Percentiles rank a stretch among this genome's conserved stretches.
These are phyloP conservation scores for Clarireedia hainanense DNA, from an alignment of 2,329 filamentous ascomycete genomes.

Conservation along the genomic window DNA sequence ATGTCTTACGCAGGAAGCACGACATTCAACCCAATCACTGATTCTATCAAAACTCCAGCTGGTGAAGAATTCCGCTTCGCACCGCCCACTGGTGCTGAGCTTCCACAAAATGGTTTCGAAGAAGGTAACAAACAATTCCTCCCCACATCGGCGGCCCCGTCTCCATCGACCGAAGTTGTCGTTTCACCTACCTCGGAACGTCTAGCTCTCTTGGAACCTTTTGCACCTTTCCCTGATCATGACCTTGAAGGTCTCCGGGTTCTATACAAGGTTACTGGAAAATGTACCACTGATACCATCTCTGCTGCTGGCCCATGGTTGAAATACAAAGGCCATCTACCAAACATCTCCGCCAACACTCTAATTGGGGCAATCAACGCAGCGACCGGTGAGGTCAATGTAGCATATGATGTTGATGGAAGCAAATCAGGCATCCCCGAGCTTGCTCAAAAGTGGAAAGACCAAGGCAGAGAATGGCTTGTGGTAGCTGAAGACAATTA, in stretches of 20 bases:
- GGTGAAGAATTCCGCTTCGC: slow-evolving; percentile 81
- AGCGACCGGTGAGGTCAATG: slow-evolving; percentile 86
- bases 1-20: slow-evolving; percentile 90
- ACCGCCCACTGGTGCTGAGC: slow-evolving; percentile 64
- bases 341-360: slow-evolving; percentile 96
- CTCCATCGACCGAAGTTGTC: slow-evolving; percentile 62
- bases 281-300: slow-evolving; percentile 98
- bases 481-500: slow-evolving; percentile 98
- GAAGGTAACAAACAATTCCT: slow-evolving; percentile 67
- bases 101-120: slow-evolving; percentile 60
- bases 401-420: slow-evolving; percentile 80
- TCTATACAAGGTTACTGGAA: slow-evolving; percentile 92
- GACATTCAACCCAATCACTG: slow-evolving; percentile 93
- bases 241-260: slow-evolving; percentile 76
- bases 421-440: slow-evolving; percentile 73
- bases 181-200: slow-evolving; percentile 85
- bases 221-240: slow-evolving; percentile 67
- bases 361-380: slow-evolving; percentile 92
- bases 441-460: slow-evolving; percentile 77
- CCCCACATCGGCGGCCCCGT: slow-evolving; percentile 63
- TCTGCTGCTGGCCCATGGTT: slow-evolving; percentile 95
- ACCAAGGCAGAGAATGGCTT: slow-evolving; percentile 70
- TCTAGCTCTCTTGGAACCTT: slow-evolving; percentile 85
- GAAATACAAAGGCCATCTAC: slow-evolving; percentile 98
- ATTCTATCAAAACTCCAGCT: slow-evolving; percentile 70